Evolutionary conservation across 2,329 filamentous ascomycete species (phyloP).

Genomic region (Epichloe brachyelytri): DNA sequence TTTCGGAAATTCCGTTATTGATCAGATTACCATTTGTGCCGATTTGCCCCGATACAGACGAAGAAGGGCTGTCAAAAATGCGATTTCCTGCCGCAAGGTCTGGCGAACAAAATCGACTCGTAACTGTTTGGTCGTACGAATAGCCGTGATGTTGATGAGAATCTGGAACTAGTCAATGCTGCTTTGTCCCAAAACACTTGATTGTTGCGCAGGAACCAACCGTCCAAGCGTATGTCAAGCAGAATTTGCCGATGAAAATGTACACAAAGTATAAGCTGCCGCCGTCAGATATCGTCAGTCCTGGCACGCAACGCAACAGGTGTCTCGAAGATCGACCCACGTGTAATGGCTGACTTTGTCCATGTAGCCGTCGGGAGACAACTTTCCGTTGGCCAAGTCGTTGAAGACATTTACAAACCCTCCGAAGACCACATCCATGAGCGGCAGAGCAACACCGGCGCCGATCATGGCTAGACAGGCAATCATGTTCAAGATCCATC

Average conservation of each 20-base stretch:
- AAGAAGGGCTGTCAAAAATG: slow-evolving; percentile 38
- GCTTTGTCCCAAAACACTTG: background rate
- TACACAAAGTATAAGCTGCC: slow-evolving; percentile 43
- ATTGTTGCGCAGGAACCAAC: slow-evolving; percentile 19
- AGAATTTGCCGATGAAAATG: slow-evolving; percentile 41
- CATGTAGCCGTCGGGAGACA: slow-evolving; percentile 34
- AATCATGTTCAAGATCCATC: slow-evolving; percentile 24
- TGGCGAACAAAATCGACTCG: slow-evolving; percentile 25
- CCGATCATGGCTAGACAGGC: slow-evolving; percentile 24
- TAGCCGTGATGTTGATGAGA: slow-evolving; percentile 24
- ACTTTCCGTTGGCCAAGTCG: slow-evolving; percentile 34
- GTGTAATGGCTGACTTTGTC: slow-evolving; percentile 32
- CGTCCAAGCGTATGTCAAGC: slow-evolving; percentile 40
- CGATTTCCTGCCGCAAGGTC: slow-evolving; percentile 36
- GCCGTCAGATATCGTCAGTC: background rate
- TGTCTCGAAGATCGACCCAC: slow-evolving; percentile 16
- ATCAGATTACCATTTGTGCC: slow-evolving; percentile 36
- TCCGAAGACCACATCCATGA: slow-evolving; percentile 49
- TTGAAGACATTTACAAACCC: slow-evolving; percentile 41
- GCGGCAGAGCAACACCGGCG: slow-evolving; percentile 28
- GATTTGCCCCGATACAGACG: slow-evolving; percentile 32
- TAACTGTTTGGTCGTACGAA: slow-evolving; percentile 23
- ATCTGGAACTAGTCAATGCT: slow-evolving; percentile 12
- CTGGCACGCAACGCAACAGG: background rate
- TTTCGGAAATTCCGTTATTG: slow-evolving; percentile 31